phyloP scores from a whole-genome alignment of 148 eudicot genomes.

The Arctostaphylos glauca region DNA sequence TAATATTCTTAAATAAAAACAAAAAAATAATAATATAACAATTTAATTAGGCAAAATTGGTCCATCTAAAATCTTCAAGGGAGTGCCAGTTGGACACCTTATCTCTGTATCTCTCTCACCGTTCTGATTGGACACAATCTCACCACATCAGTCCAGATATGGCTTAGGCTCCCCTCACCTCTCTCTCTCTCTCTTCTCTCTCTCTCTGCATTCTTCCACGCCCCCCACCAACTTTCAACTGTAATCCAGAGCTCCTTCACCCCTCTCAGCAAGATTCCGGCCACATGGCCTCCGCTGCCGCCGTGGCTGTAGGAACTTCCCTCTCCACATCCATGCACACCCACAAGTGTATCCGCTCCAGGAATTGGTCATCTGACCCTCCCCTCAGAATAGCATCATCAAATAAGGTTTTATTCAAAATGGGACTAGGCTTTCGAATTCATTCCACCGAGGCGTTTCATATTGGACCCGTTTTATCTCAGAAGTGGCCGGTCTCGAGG shows the following conservation, averaged over 20 bases:
- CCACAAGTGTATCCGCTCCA: conserved; percentile 30
- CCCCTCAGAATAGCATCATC: conserved; percentile 22
- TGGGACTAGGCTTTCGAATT: conserved; percentile 18
- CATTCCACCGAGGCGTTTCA: conserved; percentile 22
- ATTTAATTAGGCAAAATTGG: too few species aligned
- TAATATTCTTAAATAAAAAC: not conserved
- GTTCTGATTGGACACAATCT: conserved; percentile 34
- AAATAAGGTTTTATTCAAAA: conserved; percentile 18
- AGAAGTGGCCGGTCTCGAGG: conserved; percentile 38
- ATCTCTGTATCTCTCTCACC: not conserved
- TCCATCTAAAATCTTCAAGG: not conserved
- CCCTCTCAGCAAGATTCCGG: conserved; percentile 15
- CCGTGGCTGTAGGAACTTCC: conserved; percentile 44
- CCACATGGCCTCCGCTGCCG: conserved; percentile 47
- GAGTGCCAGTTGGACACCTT: not conserved
- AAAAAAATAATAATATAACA: too few species aligned
- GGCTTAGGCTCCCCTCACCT: not conserved
- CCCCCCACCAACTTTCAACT: not conserved
- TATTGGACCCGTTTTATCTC: conserved; percentile 7
- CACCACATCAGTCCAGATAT: conserved; percentile 39
- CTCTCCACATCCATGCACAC: conserved; percentile 39
- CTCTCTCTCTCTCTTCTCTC: not conserved
- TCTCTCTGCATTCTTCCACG: conserved; percentile 1
- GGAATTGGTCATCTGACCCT: conserved; percentile 20
- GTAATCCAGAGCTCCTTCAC: not conserved